phyloP scores from a whole-genome alignment of 2,329 filamentous ascomycete genomes.

The Penicillium aurantiogriseum region DNA sequence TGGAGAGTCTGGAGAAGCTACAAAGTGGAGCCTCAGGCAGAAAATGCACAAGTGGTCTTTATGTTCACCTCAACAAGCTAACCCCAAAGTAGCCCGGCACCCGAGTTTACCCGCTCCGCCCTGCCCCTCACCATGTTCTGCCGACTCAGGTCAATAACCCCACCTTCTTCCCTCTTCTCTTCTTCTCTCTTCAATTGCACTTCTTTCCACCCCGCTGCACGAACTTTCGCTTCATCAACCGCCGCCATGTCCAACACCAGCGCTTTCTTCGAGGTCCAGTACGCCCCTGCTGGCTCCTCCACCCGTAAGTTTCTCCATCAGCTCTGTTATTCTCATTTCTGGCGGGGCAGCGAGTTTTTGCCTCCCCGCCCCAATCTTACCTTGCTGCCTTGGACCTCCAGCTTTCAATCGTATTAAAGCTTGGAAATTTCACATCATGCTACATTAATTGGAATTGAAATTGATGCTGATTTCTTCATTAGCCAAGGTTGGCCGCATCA shows the following conservation, averaged over 20 bases:
- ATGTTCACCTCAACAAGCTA: constrained; percentile 23
- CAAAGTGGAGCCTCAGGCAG: constrained; percentile 15
- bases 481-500: constrained; percentile 77
- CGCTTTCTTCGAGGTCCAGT: constrained; percentile 73
- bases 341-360: constrained; percentile 17
- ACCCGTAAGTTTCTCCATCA: constrained; percentile 27
- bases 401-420: not conserved
- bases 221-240: constrained; percentile 52
- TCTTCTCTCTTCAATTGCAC: constrained; percentile 41
- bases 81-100: constrained; percentile 24
- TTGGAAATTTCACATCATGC: constrained; percentile 20
- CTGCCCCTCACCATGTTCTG: constrained; percentile 45
- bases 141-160: constrained; percentile 45
- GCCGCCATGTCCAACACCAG: constrained; percentile 70
- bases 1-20: constrained; percentile 10
- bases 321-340: constrained; percentile 15
- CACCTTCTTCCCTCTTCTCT: constrained; percentile 45
- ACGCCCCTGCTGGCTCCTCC: constrained; percentile 44
- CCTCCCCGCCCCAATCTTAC: constrained; percentile 5
- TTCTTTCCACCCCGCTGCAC: constrained; percentile 34
- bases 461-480: constrained; percentile 23
- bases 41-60: constrained; percentile 19
- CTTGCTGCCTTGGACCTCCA: not conserved
- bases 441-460: constrained; percentile 15
- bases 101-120: constrained; percentile 28